These are phyloP conservation scores for Fusarium scirpi DNA, from an alignment of 2,329 filamentous ascomycete genomes.

Conservation along the genomic window DNA sequence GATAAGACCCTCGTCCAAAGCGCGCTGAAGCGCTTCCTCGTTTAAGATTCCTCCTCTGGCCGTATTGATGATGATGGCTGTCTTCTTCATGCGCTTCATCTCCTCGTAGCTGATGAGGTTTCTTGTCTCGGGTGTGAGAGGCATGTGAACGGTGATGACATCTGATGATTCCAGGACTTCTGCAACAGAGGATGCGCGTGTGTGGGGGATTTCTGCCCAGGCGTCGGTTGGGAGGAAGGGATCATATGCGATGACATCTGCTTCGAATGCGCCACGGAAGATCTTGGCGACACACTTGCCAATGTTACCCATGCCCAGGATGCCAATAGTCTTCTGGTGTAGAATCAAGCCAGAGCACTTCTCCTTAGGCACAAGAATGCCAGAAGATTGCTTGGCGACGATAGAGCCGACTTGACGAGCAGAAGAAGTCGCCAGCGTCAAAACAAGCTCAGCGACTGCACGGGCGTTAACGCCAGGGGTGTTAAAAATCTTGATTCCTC, in stretches of 20 bases:
- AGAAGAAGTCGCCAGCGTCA: slow-evolving; percentile 53
- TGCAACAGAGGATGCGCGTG: slow-evolving; percentile 46
- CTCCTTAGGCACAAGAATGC: slow-evolving; percentile 53
- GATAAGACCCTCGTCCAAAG: slow-evolving; percentile 50
- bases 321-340: slow-evolving; percentile 51
- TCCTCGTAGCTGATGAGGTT: slow-evolving; percentile 50
- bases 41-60: slow-evolving; percentile 57
- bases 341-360: slow-evolving; percentile 55
- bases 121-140: slow-evolving; percentile 50
- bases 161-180: slow-evolving; percentile 52
- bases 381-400: slow-evolving; percentile 46
- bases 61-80: slow-evolving; percentile 56
- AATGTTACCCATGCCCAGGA: slow-evolving; percentile 57
- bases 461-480: slow-evolving; percentile 60
- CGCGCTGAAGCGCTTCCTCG: slow-evolving; percentile 51
- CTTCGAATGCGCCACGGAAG: slow-evolving; percentile 53
- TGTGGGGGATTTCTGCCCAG: slow-evolving; percentile 52
- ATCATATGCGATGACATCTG: slow-evolving; percentile 53
- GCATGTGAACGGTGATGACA: slow-evolving; percentile 54
- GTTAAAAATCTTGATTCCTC: slow-evolving; percentile 59
- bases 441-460: slow-evolving; percentile 56
- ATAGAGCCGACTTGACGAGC: slow-evolving; percentile 51
- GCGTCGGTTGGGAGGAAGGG: slow-evolving; percentile 50
- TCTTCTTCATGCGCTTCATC: slow-evolving; percentile 53
- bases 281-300: slow-evolving; percentile 53